phyloP scores from a whole-genome alignment of 225 moss, liverwort and hornwort genomes.

The Bryoerythrophyllum caledonicum region DNA sequence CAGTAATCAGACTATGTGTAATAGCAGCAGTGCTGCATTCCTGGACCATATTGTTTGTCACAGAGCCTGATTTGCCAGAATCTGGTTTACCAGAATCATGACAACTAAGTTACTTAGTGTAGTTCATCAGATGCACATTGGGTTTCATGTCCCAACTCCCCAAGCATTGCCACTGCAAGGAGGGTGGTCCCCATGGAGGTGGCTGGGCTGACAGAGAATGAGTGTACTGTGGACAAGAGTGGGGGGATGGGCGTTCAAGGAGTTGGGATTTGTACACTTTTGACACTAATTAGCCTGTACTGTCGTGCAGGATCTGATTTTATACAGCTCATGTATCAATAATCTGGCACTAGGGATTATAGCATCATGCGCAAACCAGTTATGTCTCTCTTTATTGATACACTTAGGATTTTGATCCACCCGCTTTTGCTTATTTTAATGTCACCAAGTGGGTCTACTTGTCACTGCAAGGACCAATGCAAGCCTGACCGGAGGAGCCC shows the following conservation, averaged over 20 bases:
- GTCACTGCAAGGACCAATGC: constrained; percentile 27
- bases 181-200: background rate
- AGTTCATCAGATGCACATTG: background rate
- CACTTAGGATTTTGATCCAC: constrained; percentile 9
- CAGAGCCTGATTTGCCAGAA: background rate
- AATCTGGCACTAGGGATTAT: constrained; percentile 9
- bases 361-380: constrained; percentile 24
- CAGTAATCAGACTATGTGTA: background rate
- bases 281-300: constrained; percentile 27
- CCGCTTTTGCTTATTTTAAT: background rate
- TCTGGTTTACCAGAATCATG: too few relatives aligned
- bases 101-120: background rate
- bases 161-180: background rate
- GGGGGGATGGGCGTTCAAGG: constrained; percentile 1
- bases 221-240: constrained; percentile 11
- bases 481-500: too few relatives aligned
- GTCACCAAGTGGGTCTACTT: constrained; percentile 25
- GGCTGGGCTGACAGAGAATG: constrained; percentile 11
- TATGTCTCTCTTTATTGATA: constrained; percentile 25
- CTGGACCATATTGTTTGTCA: background rate
- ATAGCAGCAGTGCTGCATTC: background rate
- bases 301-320: constrained; percentile 21
- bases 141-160: background rate
- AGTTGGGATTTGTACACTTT: constrained; percentile 10
- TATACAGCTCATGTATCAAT: constrained; percentile 21